These are phyloP conservation scores for Hemileccinum rubropunctum DNA, from an alignment of 768 basidiomycete genomes.

Conservation along the genomic window DNA sequence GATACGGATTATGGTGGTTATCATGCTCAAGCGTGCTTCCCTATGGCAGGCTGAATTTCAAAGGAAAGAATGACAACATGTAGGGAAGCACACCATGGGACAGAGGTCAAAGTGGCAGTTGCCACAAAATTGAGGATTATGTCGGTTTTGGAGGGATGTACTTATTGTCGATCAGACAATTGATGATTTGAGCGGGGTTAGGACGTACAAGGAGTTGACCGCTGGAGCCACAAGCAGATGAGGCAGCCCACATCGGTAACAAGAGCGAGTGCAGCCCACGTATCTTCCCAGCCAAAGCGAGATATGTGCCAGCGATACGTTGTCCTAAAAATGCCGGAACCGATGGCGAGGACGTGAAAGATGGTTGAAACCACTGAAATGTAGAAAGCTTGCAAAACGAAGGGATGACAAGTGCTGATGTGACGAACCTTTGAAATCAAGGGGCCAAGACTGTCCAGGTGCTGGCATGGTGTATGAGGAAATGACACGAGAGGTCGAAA, in stretches of 20 bases:
- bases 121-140: slow-evolving; percentile 5
- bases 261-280: slow-evolving; percentile 16
- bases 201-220: slow-evolving; percentile 4
- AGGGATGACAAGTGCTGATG: background rate
- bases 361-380: slow-evolving; percentile 3
- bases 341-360: slow-evolving; percentile 12
- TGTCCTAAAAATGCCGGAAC: slow-evolving; percentile 13
- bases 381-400: background rate
- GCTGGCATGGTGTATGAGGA: slow-evolving; percentile 9
- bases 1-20: slow-evolving; percentile 8
- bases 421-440: slow-evolving; percentile 13
- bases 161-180: background rate
- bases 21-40: slow-evolving; percentile 20
- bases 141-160: background rate
- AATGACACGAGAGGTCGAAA: background rate
- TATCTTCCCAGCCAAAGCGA: slow-evolving; percentile 17
- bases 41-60: background rate
- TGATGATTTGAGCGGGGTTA: background rate
- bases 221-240: slow-evolving; percentile 3
- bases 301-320: slow-evolving; percentile 13
- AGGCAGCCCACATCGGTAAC: slow-evolving; percentile 10
- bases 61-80: background rate
- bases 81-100: slow-evolving; percentile 9
- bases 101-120: slow-evolving; percentile 1
- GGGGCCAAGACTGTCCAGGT: slow-evolving; percentile 15